Conservation (phyloP, 78 protist species). For the Cavenderia fasciculata region DNA sequence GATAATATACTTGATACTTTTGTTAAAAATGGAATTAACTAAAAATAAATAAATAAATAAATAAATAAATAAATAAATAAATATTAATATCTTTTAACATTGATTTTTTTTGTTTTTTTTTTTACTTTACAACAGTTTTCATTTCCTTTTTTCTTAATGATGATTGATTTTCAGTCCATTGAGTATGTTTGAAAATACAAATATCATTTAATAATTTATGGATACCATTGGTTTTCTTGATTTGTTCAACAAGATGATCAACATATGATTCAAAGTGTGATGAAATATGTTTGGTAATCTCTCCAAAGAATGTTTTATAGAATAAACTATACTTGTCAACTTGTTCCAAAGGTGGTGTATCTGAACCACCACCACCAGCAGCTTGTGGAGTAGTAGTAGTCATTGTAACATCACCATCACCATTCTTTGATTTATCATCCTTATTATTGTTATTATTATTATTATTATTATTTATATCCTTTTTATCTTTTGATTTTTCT, state of each 20-base stretch:
- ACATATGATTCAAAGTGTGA: slow-evolving; percentile 13
- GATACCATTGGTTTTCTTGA: slow-evolving; percentile 24
- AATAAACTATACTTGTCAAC: not conserved
- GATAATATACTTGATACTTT: slow-evolving; percentile 22
- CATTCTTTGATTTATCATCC: too few species aligned
- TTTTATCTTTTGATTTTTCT: not conserved
- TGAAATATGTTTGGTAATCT: slow-evolving; percentile 17
- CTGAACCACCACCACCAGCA: too few species aligned
- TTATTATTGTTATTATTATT: not conserved
- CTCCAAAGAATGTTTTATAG: slow-evolving; percentile 26
- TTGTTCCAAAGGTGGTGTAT: too few species aligned
- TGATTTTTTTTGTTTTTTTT: not conserved
- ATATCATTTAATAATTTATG: slow-evolving; percentile 52
- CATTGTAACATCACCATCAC: too few species aligned
- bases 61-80: not conserved
- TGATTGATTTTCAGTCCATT: not conserved
- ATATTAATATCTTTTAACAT: not conserved
- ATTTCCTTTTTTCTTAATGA: slow-evolving; percentile 4
- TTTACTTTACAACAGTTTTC: not conserved
- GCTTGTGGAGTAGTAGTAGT: too few species aligned
- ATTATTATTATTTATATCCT: not conserved
- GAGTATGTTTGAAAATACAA: slow-evolving; percentile 30
- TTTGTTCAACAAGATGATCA: slow-evolving; percentile 12
- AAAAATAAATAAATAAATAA: not conserved
- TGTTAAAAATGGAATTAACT: not conserved